Base-by-base conservation (phyloP, 2,329 filamentous ascomycete species). In the Trichoderma simmonsii region DNA sequence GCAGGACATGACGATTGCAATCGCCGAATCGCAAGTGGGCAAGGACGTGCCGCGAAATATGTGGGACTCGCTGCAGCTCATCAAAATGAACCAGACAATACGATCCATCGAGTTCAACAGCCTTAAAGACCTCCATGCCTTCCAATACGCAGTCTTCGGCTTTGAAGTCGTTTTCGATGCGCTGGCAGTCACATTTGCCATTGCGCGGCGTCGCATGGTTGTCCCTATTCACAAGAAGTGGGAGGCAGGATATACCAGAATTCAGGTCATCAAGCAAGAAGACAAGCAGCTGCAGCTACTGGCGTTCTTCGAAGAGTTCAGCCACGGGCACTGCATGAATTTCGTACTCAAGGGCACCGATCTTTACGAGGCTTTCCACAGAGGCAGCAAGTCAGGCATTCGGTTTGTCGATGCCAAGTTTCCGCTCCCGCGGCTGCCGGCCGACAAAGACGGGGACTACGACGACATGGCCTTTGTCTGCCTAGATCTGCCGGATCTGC, bases 171-270 rank as follows among this genome's bases (percentile, higher is more conserved):
- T 92, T 8, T 94, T 91, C 75, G 92, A 94, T 78, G 89, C 90
- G 7, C 82, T 93, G 67, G 93, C 93, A 6, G 85, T 87, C 8
- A 90, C 89, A 0, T 93, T 97, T 80, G 90, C 92, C 72, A 97
- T 97, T 75, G 91, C 94, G 1, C 90, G 94, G 34, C 90, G 93
- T 63, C 89, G 93, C 75, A 96, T 95, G 91, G 93, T 97, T 14
- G 93, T 97, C 18, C 93, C 93, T 0, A 95, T 97, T 75, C 93
- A 97, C 83, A 97, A 97, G 83, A 96, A 96, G 81, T 97, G 93
- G 93, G 94, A 97, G 78, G 93, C 94, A 3, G 89, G 87, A n/a
- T 87, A 87, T 48, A 93, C 93, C 9, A 90, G 95, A 43, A 85
- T 97, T 8, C 94, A 97, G 79, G 86, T 97, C 48, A 89, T 97